These are phyloP conservation scores for Tanacetum coccineum DNA, from an alignment of 129 eudicot genomes.

Conservation along the genomic window DNA sequence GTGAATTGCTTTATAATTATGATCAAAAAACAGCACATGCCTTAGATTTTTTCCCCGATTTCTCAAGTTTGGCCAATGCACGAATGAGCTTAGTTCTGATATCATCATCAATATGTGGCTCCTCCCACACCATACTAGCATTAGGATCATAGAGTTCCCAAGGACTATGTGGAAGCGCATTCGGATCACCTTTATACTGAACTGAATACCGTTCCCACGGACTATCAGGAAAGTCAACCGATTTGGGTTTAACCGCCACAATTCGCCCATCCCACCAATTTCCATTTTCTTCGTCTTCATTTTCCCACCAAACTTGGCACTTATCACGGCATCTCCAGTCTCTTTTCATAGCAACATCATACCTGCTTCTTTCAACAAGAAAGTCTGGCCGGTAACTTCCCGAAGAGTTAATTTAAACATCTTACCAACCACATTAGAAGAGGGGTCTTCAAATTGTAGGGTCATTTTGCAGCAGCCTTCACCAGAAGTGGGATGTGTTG, in stretches of 20 bases:
- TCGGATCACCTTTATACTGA: constrained; percentile 66
- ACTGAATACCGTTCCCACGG: constrained; percentile 90
- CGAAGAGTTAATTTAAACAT: constrained; percentile 77
- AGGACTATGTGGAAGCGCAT: constrained; percentile 76
- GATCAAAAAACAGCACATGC: constrained; percentile 14
- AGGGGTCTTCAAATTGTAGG: constrained; percentile 58
- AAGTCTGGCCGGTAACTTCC: constrained; percentile 73
- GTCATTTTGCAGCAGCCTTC: constrained; percentile 94
- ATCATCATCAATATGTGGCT: constrained; percentile 62
- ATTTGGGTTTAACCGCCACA: constrained; percentile 56
- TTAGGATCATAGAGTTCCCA: constrained; percentile 88
- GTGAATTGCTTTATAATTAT: too few species aligned
- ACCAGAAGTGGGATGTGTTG: constrained; percentile 76
- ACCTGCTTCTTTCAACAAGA: constrained; percentile 82
- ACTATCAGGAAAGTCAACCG: constrained; percentile 78
- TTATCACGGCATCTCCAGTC: constrained; percentile 79
- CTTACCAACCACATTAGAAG: constrained; percentile 58
- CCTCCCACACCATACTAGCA: constrained; percentile 53
- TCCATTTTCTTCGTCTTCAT: constrained; percentile 60
- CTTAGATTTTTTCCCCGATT: constrained; percentile 58
- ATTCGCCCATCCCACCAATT: constrained; percentile 89
- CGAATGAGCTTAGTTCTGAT: constrained; percentile 47
- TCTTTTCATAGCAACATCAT: constrained; percentile 71
- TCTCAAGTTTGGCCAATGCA: constrained; percentile 57
- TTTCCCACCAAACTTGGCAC: constrained; percentile 94